Conservation (phyloP, 208 protist genomes). For the Leishmania amazonensis region DNA sequence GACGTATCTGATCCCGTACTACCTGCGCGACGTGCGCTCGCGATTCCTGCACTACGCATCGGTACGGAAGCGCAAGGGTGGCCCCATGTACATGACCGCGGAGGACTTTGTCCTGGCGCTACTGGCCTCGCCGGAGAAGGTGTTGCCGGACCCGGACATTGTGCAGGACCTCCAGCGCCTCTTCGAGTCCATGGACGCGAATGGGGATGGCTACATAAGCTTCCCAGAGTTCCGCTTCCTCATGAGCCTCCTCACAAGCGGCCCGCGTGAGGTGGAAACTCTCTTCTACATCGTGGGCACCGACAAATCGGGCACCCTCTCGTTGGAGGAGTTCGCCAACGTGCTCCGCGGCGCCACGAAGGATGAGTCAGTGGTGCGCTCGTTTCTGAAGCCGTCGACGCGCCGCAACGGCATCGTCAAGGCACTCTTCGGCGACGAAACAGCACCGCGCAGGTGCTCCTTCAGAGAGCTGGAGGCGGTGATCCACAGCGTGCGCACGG, state of each 20-base stretch:
- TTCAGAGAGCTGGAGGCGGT: conserved; percentile 52
- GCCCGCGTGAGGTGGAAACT: conserved; percentile 47
- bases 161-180: conserved; percentile 30
- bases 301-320: conserved; percentile 51
- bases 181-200: conserved; percentile 78
- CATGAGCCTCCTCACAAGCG: conserved; percentile 76
- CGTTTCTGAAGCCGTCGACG: conserved; percentile 39
- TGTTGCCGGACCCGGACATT: conserved; percentile 30
- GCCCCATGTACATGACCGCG: conserved; percentile 74
- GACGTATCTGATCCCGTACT: conserved; percentile 88
- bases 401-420: conserved; percentile 60
- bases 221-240: conserved; percentile 85
- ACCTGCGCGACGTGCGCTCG: conserved; percentile 77
- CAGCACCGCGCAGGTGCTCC: conserved; percentile 38
- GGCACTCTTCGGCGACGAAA: conserved; percentile 62
- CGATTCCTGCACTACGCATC: conserved; percentile 91
- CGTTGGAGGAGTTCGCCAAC: conserved; percentile 70
- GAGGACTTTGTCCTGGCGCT: conserved; percentile 88
- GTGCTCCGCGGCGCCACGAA: conserved; percentile 72
- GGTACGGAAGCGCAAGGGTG: conserved; percentile 55
- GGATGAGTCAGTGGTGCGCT: conserved; percentile 49
- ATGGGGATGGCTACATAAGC: conserved; percentile 78
- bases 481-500: conserved; percentile 58
- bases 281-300: conserved; percentile 73
- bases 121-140: conserved; percentile 49